Conservation (phyloP, 352 stramenopile species). For the Phytophthora agathidicida region DNA sequence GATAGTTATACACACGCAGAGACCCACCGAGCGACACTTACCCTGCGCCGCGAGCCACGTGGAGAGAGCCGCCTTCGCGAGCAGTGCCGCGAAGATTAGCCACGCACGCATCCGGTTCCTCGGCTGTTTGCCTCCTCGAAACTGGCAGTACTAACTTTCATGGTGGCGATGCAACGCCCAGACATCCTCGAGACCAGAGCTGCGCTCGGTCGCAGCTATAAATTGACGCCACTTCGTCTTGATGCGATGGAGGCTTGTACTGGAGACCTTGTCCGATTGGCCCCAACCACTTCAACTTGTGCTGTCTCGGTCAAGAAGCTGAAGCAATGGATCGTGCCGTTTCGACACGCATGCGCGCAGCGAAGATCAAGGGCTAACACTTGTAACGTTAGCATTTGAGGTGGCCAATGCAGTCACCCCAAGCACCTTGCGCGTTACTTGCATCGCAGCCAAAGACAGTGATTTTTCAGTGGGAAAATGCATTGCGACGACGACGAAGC, state of each 20-base stretch:
- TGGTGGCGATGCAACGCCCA: too few species aligned
- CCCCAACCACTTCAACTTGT: too few species aligned
- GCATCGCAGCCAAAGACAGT: conserved; percentile 3
- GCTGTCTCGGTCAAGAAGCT: too few species aligned
- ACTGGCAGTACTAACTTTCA: conserved; percentile 15
- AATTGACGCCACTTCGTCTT: too few species aligned
- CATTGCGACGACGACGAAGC: neutral
- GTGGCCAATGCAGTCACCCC: neutral
- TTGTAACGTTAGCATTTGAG: conserved; percentile 12
- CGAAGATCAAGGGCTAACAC: conserved; percentile 26
- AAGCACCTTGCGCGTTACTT: conserved; percentile 3
- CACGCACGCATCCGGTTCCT: conserved; percentile 23
- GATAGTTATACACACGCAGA: neutral
- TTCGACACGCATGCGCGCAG: conserved; percentile 12
- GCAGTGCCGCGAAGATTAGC: conserved; percentile 13
- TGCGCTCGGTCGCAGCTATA: neutral
- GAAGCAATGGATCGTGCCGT: conserved; percentile 7
- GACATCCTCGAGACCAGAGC: conserved; percentile 24
- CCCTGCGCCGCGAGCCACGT: neutral
- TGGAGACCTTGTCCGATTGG: too few species aligned
- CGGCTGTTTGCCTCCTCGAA: conserved; percentile 18
- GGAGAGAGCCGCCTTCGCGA: conserved; percentile 2
- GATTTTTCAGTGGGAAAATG: conserved; percentile 1
- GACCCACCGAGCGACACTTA: too few species aligned
- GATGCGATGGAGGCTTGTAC: too few species aligned